Conservation (phyloP, 2,329 filamentous ascomycete species). For the Coniochaeta sp. region DNA sequence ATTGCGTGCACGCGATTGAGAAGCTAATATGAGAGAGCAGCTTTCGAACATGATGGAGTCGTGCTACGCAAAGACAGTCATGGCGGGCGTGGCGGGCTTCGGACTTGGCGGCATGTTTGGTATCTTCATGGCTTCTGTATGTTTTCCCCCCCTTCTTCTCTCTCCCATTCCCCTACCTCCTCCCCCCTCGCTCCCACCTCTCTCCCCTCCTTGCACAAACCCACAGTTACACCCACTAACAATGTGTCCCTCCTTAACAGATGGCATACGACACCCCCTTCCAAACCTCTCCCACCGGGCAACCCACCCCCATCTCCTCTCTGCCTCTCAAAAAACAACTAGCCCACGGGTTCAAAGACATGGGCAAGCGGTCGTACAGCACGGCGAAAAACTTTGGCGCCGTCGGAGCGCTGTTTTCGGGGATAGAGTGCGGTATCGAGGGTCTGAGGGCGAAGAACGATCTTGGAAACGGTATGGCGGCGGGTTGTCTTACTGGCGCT, state of each 20-base stretch:
- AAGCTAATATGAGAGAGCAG: too few relatives aligned
- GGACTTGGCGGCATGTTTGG: slow-evolving; percentile 91
- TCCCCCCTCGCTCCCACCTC: not conserved
- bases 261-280: slow-evolving; percentile 98
- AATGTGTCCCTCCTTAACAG: slow-evolving; percentile 32
- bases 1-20: slow-evolving; percentile 2
- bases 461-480: slow-evolving; percentile 75
- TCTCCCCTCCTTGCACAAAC: not conserved
- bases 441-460: slow-evolving; percentile 92
- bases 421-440: slow-evolving; percentile 94
- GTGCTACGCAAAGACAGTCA: slow-evolving; percentile 78
- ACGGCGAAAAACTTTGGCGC: slow-evolving; percentile 93
- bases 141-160: slow-evolving; percentile 19
- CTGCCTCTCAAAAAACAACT: slow-evolving; percentile 83
- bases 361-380: slow-evolving; percentile 76
- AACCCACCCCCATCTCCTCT: slow-evolving; percentile 36
- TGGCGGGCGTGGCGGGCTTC: slow-evolving; percentile 91
- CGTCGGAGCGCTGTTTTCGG: slow-evolving; percentile 83
- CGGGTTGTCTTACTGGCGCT: slow-evolving; percentile 86
- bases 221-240: too few relatives aligned
- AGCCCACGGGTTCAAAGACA: slow-evolving; percentile 82
- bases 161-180: slow-evolving; percentile 1
- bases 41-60: slow-evolving; percentile 86
- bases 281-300: slow-evolving; percentile 36
- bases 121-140: slow-evolving; percentile 94